Conservation (phyloP, 2,329 filamentous ascomycete genomes). For the Penicillium sp. region DNA sequence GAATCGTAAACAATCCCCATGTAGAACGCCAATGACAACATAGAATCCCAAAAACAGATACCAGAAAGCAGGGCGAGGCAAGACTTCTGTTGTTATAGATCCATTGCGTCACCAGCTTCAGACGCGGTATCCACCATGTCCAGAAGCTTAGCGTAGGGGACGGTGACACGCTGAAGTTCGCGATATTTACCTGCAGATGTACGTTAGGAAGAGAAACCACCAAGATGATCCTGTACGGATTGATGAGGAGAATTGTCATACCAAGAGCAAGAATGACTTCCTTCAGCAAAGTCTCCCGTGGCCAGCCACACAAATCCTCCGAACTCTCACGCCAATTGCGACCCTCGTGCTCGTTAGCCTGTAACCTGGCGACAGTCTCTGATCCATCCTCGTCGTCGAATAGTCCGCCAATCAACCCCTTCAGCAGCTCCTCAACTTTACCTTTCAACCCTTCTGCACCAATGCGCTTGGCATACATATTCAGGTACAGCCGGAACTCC, state of each 20-base stretch:
- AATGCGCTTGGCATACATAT: conserved; percentile 96
- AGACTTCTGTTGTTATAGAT: conserved; percentile 31
- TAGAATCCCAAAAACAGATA: background rate
- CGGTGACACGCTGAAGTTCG: conserved; percentile 90
- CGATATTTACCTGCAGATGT: conserved; percentile 78
- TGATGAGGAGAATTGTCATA: conserved; percentile 51
- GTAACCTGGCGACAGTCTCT: conserved; percentile 31
- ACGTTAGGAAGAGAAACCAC: conserved; percentile 7
- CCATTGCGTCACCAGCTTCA: conserved; percentile 42
- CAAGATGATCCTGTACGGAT: background rate
- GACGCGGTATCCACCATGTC: conserved; percentile 53
- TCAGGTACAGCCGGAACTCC: conserved; percentile 92
- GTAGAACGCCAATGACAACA: conserved; percentile 25
- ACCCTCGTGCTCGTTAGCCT: conserved; percentile 45
- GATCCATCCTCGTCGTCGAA: conserved; percentile 61
- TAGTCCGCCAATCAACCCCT: conserved; percentile 75
- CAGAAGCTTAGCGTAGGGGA: conserved; percentile 87
- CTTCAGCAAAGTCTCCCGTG: conserved; percentile 81
- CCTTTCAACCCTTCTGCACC: conserved; percentile 83
- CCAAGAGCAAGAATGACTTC: conserved; percentile 91
- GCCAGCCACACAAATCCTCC: conserved; percentile 85
- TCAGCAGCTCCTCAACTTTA: conserved; percentile 92
- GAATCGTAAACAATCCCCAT: conserved; percentile 17
- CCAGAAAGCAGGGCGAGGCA: background rate
- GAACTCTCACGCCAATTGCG: conserved; percentile 54